These are phyloP conservation scores for Teunomyces pallodes DNA, from an alignment of 805 yeast genomes.

Conservation along the genomic window DNA sequence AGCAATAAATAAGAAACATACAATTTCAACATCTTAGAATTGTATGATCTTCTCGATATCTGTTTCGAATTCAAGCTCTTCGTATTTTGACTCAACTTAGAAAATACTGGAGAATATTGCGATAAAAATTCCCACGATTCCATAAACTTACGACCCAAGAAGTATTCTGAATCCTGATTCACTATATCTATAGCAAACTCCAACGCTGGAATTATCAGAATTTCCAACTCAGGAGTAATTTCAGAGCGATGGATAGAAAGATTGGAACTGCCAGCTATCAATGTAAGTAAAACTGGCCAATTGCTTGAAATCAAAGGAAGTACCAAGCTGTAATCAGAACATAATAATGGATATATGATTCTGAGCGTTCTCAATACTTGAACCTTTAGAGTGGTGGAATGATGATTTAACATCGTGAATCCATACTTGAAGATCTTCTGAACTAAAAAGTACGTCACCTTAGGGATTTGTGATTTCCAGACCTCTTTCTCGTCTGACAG, in stretches of 20 bases:
- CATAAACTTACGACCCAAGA: slow-evolving; percentile 45
- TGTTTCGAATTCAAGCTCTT: slow-evolving; percentile 2
- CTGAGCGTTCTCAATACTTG: slow-evolving; percentile 52
- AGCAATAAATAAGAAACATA: slow-evolving; percentile 29
- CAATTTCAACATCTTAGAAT: slow-evolving; percentile 19
- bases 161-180: slow-evolving; percentile 39
- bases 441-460: slow-evolving; percentile 54
- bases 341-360: slow-evolving; percentile 29
- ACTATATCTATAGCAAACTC: slow-evolving; percentile 27
- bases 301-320: slow-evolving; percentile 32
- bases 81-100: background rate
- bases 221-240: slow-evolving; percentile 10
- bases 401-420: slow-evolving; percentile 65
- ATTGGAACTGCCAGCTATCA: slow-evolving; percentile 15
- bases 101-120: background rate
- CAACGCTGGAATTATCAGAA: slow-evolving; percentile 25
- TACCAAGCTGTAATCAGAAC: slow-evolving; percentile 27
- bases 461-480: slow-evolving; percentile 73
- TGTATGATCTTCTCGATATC: slow-evolving; percentile 13
- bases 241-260: background rate
- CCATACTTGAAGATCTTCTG: slow-evolving; percentile 67
- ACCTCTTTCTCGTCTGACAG: slow-evolving; percentile 13
- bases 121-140: slow-evolving; percentile 41
- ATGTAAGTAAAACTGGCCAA: slow-evolving; percentile 30
- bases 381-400: slow-evolving; percentile 53